A percentile compares a stretch with the other conserved stretches of the same genome.
phyloP scores from a whole-genome alignment of 148 eudicot genomes.

The Polygonum maritimum region DNA sequence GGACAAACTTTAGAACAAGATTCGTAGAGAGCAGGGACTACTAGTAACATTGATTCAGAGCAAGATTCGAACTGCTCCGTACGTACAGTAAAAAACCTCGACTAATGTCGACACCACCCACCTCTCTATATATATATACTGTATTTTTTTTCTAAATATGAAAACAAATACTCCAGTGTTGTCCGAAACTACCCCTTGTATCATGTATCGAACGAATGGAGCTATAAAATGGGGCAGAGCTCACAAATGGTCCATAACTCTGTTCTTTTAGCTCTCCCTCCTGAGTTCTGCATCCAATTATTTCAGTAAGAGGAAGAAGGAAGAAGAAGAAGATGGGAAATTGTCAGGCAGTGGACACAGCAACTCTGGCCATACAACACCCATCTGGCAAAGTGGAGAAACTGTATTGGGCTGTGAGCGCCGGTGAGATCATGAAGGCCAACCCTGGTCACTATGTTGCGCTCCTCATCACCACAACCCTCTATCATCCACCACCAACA shows the following conservation, averaged over 20 bases:
- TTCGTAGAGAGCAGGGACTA: no score
- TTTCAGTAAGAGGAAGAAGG: not conserved
- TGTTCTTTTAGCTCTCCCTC: not conserved
- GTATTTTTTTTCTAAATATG: no score
- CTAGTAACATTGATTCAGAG: no score
- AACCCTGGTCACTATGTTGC: conserved; percentile 73
- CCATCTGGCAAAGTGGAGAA: conserved; percentile 41
- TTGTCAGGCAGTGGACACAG: conserved; percentile 69
- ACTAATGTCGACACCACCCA: no score
- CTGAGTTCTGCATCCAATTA: no score
- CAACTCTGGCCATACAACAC: conserved; percentile 58
- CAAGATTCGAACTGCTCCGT: no score
- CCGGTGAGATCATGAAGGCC: conserved; percentile 47
- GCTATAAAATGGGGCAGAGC: not conserved
- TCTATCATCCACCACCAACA: conserved; percentile 11
- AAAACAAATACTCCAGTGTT: no score
- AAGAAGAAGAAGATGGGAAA: conserved; percentile 44
- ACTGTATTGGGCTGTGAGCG: conserved; percentile 37
- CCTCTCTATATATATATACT: no score
- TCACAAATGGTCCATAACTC: not conserved
- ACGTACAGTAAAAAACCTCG: no score
- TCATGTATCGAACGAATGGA: not conserved
- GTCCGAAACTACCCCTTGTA: not conserved
- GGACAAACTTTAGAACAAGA: no score
- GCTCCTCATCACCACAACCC: conserved; percentile 28